phyloP scores from a whole-genome alignment of 805 yeast species.

The Kodamaea neixiangensis region DNA sequence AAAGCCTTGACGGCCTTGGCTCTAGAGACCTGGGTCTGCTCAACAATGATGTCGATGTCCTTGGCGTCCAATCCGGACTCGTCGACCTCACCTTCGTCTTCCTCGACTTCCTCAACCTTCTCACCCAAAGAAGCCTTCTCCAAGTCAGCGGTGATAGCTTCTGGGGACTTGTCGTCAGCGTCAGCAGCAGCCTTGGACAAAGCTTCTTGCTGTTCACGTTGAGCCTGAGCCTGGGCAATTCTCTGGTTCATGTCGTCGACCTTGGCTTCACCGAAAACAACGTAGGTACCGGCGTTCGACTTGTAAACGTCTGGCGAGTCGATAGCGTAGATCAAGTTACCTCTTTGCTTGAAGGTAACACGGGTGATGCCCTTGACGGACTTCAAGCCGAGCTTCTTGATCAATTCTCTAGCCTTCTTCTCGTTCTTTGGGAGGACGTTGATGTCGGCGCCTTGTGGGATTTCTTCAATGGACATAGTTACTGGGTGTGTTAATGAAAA shows the following conservation, averaged over 20 bases:
- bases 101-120: constrained; percentile 47
- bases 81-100: constrained; percentile 76
- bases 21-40: constrained; percentile 89
- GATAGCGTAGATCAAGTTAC: constrained; percentile 88
- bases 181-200: constrained; percentile 47
- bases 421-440: constrained; percentile 85
- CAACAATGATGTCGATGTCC: constrained; percentile 83
- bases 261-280: constrained; percentile 97
- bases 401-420: constrained; percentile 90
- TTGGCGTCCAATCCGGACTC: constrained; percentile 79
- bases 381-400: constrained; percentile 86
- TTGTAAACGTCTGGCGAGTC: constrained; percentile 94
- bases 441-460: constrained; percentile 83
- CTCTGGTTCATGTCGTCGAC: constrained; percentile 90
- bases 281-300: constrained; percentile 90
- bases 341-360: constrained; percentile 93
- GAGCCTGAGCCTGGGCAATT: constrained; percentile 81
- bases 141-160: constrained; percentile 80
- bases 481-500: constrained; percentile 8
- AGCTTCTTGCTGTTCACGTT: constrained; percentile 57
- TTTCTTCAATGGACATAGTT: constrained; percentile 52
- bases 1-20: constrained; percentile 90
- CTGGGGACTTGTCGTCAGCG: constrained; percentile 63
- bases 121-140: constrained; percentile 61
- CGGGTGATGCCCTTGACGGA: constrained; percentile 89